A percentile compares a stretch with the other conserved stretches of the same genome.
Evolutionary conservation across 106 monocot genomes (phyloP).

Genomic region (Chionographis japonica): DNA sequence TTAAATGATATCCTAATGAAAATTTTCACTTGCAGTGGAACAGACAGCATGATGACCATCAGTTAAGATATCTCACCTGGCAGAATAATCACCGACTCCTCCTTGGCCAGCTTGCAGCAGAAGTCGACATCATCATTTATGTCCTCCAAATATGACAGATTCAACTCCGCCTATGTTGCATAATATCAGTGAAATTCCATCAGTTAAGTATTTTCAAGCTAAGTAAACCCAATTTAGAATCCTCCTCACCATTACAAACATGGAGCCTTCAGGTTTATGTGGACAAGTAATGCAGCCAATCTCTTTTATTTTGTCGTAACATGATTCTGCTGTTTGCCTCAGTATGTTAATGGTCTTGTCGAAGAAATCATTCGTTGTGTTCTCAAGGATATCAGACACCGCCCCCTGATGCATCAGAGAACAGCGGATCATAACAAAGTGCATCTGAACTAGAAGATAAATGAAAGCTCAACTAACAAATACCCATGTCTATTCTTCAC

Average conservation of each 20-base stretch:
- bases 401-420: slow-evolving; percentile 45
- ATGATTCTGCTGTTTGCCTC: slow-evolving; percentile 40
- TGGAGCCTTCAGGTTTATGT: slow-evolving; percentile 73
- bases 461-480: too few relatives aligned
- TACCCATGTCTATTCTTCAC: too few relatives aligned
- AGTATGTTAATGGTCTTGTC: slow-evolving; percentile 39
- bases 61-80: slow-evolving; percentile 37
- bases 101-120: slow-evolving; percentile 71
- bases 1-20: too few relatives aligned
- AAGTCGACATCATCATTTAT: slow-evolving; percentile 68
- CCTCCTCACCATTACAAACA: slow-evolving; percentile 71
- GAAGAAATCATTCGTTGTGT: slow-evolving; percentile 71
- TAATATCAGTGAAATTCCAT: too few relatives aligned
- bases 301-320: slow-evolving; percentile 50
- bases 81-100: slow-evolving; percentile 65
- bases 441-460: not conserved
- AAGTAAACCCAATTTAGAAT: not conserved
- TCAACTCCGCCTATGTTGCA: slow-evolving; percentile 53
- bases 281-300: slow-evolving; percentile 69
- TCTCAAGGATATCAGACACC: slow-evolving; percentile 51
- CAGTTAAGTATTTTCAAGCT: not conserved
- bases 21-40: too few relatives aligned
- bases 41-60: too few relatives aligned
- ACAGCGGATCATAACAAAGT: not conserved
- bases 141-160: slow-evolving; percentile 43